These are phyloP conservation scores for Cystoisospora suis DNA, from an alignment of 169 alveolate genomes.

Conservation along the genomic window DNA sequence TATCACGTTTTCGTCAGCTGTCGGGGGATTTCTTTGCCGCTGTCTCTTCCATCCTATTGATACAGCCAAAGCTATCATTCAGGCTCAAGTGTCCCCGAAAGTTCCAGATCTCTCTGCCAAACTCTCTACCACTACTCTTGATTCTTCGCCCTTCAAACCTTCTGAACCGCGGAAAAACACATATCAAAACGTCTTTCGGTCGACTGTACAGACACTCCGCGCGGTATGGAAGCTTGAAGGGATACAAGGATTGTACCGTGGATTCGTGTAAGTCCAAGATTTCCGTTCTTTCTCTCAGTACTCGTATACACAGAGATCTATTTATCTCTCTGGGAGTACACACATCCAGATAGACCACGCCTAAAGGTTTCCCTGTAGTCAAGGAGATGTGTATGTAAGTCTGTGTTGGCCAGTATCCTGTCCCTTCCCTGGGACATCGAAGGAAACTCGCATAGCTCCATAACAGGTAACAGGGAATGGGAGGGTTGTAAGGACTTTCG, in stretches of 20 bases:
- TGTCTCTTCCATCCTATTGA: conserved; percentile 56
- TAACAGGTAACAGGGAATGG: no score
- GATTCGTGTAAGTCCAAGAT: conserved; percentile 45
- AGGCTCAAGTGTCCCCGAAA: conserved; percentile 36
- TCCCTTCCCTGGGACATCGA: not conserved
- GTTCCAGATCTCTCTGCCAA: not conserved
- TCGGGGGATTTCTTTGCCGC: conserved; percentile 51
- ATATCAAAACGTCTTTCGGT: no score
- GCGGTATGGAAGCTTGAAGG: conserved; percentile 36
- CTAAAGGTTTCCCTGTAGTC: not conserved
- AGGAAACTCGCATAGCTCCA: no score
- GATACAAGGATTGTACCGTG: conserved; percentile 37
- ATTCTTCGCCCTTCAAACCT: no score
- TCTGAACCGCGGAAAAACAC: no score
- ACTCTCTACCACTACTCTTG: no score
- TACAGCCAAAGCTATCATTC: conserved; percentile 65
- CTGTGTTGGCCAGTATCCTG: not conserved
- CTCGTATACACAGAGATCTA: not conserved
- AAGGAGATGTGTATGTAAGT: not conserved
- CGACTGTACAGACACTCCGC: conserved; percentile 22
- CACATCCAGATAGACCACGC: not conserved
- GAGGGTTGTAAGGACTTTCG: no score
- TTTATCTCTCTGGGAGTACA: not conserved
- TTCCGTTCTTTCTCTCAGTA: not conserved
- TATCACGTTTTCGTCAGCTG: conserved; percentile 9